Conservation (phyloP, 176 grass and related monocot genomes). For the Saccharum spontaneum region DNA sequence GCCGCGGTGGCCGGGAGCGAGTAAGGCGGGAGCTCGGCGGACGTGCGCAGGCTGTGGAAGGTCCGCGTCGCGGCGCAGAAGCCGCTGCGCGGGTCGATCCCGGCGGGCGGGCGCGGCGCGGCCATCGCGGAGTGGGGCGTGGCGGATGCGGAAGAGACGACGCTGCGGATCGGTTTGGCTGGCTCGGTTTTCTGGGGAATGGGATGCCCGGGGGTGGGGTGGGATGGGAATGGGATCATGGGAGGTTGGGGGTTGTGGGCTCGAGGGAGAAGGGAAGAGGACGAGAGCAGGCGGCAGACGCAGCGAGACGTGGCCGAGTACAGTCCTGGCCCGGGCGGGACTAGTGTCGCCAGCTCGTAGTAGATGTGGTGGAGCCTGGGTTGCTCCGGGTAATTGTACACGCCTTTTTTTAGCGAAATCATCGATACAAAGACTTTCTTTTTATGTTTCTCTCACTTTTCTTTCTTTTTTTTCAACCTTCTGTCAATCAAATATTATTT, state of each 20-base stretch:
- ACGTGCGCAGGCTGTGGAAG: conserved; percentile 62
- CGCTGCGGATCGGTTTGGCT: background rate
- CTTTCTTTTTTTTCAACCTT: no score
- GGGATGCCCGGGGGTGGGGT: no score
- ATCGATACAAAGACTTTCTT: no score
- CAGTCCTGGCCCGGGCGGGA: background rate
- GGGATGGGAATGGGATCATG: background rate
- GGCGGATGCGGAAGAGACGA: background rate
- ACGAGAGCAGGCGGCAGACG: background rate
- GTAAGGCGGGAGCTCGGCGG: conserved; percentile 34
- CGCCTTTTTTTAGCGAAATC: no score
- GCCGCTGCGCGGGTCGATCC: conserved; percentile 50
- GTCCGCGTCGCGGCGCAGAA: conserved; percentile 50
- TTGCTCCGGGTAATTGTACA: no score
- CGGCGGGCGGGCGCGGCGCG: background rate
- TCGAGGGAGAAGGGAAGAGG: background rate
- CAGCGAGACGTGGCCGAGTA: background rate
- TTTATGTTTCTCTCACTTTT: no score
- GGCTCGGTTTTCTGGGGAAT: background rate
- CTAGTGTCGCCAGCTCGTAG: background rate
- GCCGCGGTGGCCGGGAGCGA: conserved; percentile 52
- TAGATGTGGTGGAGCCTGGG: background rate
- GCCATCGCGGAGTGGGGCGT: conserved; percentile 15
- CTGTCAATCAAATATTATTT: no score
- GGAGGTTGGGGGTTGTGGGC: background rate